A percentile compares a stretch with the other conserved stretches of the same genome.
Evolutionary conservation across 2,329 filamentous ascomycete genomes (phyloP).

Genomic region (Alternaria conjuncta): DNA sequence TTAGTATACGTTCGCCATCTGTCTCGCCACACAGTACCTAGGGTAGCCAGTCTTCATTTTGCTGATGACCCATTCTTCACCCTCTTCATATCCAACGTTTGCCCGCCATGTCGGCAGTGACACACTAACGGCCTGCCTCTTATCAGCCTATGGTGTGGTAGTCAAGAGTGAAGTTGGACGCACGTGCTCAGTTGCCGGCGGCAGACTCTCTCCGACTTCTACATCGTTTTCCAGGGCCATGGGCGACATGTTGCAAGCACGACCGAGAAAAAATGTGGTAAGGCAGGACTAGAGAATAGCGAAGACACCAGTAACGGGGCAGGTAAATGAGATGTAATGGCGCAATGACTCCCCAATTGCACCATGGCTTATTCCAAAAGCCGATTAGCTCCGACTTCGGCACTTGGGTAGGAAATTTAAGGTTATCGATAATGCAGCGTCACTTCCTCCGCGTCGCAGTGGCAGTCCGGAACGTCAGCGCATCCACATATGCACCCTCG

Average conservation of each 20-base stretch:
- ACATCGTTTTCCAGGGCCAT: slow-evolving; percentile 42
- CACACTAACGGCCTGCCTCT: slow-evolving; percentile 83
- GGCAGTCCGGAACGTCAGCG: slow-evolving; percentile 6
- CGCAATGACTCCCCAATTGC: slow-evolving; percentile 20
- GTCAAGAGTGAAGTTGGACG: slow-evolving; percentile 27
- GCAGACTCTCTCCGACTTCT: slow-evolving; percentile 48
- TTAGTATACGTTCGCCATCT: slow-evolving; percentile 14
- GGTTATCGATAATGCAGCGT: slow-evolving; percentile 43
- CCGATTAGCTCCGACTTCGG: slow-evolving; percentile 42
- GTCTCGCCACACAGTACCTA: slow-evolving; percentile 58
- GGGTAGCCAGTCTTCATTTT: slow-evolving; percentile 93
- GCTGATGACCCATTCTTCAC: slow-evolving; percentile 81
- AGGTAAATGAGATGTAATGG: slow-evolving; percentile 10
- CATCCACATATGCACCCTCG: slow-evolving; percentile 5
- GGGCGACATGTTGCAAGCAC: slow-evolving; percentile 28
- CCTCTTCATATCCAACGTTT: slow-evolving; percentile 94
- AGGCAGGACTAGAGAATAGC: slow-evolving; percentile 3
- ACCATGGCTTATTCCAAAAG: slow-evolving; percentile 14
- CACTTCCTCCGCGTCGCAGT: slow-evolving; percentile 15
- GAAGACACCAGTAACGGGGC: slow-evolving; percentile 2
- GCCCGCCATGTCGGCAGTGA: slow-evolving; percentile 92
- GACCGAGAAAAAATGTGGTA: background rate
- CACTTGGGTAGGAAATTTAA: slow-evolving; percentile 32
- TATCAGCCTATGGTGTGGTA: slow-evolving; percentile 20
- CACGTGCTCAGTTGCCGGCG: slow-evolving; percentile 50